Base-by-base conservation (phyloP, 1,139 yeast genomes). In the Pichia sp. region DNA sequence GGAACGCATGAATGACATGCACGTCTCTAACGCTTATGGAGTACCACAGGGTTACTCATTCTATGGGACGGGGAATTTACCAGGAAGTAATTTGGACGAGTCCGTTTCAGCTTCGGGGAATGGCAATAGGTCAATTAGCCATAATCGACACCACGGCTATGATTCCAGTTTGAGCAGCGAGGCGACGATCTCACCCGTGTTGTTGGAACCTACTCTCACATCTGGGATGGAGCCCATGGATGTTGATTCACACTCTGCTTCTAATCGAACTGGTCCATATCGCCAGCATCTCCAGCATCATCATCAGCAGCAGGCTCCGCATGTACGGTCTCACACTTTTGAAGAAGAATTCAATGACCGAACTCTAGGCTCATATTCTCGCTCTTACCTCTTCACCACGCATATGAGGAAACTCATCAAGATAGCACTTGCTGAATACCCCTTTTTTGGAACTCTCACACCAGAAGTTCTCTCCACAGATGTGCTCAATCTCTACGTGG, bases 381-480 rank as follows among this genome's bases (percentile, higher is more conserved):
- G 59, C 32, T 62, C 62, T 27, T 60, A 60, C 29, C 58, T 80
- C 18, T 80, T 79, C 50, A 77, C 85, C 1, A 59, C 64, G 23
- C 66, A 67, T 33, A 57, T 79, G 44, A 58, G 80, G 22, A 62
- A 59, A 30, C 64, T 73, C 56, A 70, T 81, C 34, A 62, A 66
- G 38, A 68, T 66, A 39, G 70, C 85, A 0, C 57, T 81, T 33
- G 56, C 69, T 20, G 77, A 75, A 50, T 81, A 81, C 53, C 84
- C 80, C 19, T 72, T 71, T 42, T 70, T 69, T 49, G 85, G 81
- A 2, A 66, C 71, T 13, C 71, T 71, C 52, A 69, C 78, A 4
- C 84, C 86, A 15, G 59, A 68, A 3, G 64, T 79, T 24, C 85
- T 86, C 2, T 61, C 72, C 6, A 69, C 72, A 48, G 77, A 74